Conservation (phyloP, 345 rosid species). For the Hevea brasiliensis region DNA sequence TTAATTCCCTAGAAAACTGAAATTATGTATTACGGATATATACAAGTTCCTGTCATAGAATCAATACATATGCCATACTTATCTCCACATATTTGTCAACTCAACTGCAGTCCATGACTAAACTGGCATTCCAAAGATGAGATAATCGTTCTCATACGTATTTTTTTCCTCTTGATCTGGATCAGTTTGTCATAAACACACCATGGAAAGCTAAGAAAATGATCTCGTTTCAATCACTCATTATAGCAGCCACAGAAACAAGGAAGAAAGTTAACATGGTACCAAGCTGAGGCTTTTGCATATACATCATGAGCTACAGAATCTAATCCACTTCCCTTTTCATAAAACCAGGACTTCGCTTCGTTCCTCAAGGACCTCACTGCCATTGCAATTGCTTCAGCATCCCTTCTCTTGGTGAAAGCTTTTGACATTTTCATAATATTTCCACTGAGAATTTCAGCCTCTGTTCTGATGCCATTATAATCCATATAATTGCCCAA, state of each 20-base stretch:
- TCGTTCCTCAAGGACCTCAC: conserved; percentile 51
- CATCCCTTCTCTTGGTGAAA: conserved; percentile 48
- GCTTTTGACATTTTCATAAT: conserved; percentile 48
- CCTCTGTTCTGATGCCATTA: conserved; percentile 55
- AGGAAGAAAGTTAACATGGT: conserved; percentile 69
- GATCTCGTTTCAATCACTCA: conserved; percentile 56
- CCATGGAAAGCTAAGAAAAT: conserved; percentile 81
- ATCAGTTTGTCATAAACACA: conserved; percentile 61
- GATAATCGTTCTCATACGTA: neutral
- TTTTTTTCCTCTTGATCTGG: conserved; percentile 47
- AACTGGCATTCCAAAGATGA: conserved; percentile 15
- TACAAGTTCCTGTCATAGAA: neutral
- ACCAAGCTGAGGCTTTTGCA: conserved; percentile 82
- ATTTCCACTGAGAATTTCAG: conserved; percentile 54
- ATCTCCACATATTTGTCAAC: neutral
- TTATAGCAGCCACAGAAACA: conserved; percentile 57
- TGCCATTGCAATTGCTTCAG: conserved; percentile 46
- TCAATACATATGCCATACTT: no score
- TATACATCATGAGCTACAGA: conserved; percentile 20
- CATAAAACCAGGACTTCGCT: conserved; percentile 50
- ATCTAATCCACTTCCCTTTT: conserved; percentile 29
- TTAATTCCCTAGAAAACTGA: neutral
- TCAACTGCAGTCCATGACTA: conserved; percentile 7
- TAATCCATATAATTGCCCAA: conserved; percentile 56
- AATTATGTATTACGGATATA: no score